Evolutionary conservation across 768 basidiomycete genomes (phyloP).

Genomic region (Hericium alpestre): DNA sequence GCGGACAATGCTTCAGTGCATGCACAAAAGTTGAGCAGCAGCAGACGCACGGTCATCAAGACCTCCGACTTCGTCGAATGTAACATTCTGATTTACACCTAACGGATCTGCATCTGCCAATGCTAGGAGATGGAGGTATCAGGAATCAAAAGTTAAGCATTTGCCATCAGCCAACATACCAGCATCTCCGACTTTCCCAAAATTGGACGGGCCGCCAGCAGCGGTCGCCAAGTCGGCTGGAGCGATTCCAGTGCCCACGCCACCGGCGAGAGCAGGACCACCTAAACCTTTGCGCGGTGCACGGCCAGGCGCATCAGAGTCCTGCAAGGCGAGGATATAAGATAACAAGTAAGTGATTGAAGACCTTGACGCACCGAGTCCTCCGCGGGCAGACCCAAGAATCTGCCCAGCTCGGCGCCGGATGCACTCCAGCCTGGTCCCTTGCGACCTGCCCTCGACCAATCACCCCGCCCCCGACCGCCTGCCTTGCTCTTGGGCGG

Average conservation of each 20-base stretch:
- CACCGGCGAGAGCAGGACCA: slow-evolving; percentile 29
- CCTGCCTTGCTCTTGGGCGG: slow-evolving; percentile 24
- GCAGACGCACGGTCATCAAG: slow-evolving; percentile 72
- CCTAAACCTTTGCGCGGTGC: slow-evolving; percentile 63
- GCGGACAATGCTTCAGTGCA: not conserved
- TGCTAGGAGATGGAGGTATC: slow-evolving; percentile 31
- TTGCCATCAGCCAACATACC: slow-evolving; percentile 28
- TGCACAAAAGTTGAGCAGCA: not conserved
- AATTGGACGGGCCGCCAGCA: slow-evolving; percentile 73
- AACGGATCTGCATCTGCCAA: slow-evolving; percentile 94
- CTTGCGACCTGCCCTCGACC: slow-evolving; percentile 28
- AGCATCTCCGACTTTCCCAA: slow-evolving; percentile 76
- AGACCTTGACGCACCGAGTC: slow-evolving; percentile 41
- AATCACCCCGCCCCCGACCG: slow-evolving; percentile 25
- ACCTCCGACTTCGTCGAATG: slow-evolving; percentile 94
- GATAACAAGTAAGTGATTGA: not conserved
- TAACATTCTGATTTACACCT: slow-evolving; percentile 85
- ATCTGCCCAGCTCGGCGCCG: slow-evolving; percentile 66
- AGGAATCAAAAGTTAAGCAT: slow-evolving; percentile 7
- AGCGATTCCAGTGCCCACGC: slow-evolving; percentile 49
- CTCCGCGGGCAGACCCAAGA: slow-evolving; percentile 64
- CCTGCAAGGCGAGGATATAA: slow-evolving; percentile 27
- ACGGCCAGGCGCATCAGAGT: slow-evolving; percentile 60
- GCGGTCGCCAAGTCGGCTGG: slow-evolving; percentile 53
- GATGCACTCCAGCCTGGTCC: slow-evolving; percentile 69